A percentile compares a stretch with the other conserved stretches of the same genome.
Conservation (phyloP, 129 eudicot genomes). For the Ambrosia artemisiifolia region DNA sequence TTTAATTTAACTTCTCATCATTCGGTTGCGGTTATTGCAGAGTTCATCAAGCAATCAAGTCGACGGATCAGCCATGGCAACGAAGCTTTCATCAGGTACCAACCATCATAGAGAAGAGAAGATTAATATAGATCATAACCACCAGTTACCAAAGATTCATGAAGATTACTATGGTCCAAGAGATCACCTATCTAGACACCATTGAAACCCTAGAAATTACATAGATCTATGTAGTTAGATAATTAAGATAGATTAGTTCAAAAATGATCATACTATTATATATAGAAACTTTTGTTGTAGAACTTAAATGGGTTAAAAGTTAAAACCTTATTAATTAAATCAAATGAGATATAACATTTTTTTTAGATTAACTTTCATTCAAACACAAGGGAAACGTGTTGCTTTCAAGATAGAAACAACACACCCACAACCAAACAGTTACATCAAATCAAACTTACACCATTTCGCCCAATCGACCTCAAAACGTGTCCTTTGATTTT, state of each 20-base stretch:
- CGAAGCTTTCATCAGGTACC: slow-evolving; percentile 45
- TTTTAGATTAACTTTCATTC: too few relatives aligned
- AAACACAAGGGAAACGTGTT: too few relatives aligned
- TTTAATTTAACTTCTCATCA: not conserved
- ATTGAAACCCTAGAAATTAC: slow-evolving; percentile 22
- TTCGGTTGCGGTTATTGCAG: slow-evolving; percentile 1
- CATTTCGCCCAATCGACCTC: too few relatives aligned
- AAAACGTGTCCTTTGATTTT: not conserved
- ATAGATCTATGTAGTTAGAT: not conserved
- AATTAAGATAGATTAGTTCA: not conserved
- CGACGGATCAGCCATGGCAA: slow-evolving; percentile 14
- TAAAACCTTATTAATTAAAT: not conserved
- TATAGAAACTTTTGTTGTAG: not conserved
- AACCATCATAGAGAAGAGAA: slow-evolving; percentile 35
- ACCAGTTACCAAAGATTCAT: slow-evolving; percentile 59
- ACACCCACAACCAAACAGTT: too few relatives aligned
- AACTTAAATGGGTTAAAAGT: not conserved
- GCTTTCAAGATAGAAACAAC: too few relatives aligned
- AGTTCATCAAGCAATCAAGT: slow-evolving; percentile 14
- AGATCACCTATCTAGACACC: slow-evolving; percentile 53
- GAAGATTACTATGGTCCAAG: slow-evolving; percentile 76
- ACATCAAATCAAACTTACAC: too few relatives aligned
- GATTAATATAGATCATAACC: slow-evolving; percentile 39
- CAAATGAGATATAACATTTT: not conserved
- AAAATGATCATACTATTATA: not conserved